These are phyloP conservation scores for Megacollybia marginata DNA, from an alignment of 768 basidiomycete genomes.

Conservation along the genomic window DNA sequence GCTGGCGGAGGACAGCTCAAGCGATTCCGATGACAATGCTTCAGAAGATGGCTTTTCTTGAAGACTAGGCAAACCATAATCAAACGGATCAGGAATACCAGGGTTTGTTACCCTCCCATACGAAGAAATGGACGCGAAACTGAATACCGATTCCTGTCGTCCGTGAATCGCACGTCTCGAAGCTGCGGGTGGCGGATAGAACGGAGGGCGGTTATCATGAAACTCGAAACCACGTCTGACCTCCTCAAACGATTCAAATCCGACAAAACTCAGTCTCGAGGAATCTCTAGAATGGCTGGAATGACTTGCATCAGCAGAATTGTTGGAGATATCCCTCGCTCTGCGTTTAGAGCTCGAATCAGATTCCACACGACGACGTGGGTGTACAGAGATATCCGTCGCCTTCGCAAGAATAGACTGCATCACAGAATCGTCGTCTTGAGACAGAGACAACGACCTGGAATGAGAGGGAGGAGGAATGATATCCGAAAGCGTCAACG, in stretches of 20 bases:
- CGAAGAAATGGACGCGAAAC: conserved; percentile 75
- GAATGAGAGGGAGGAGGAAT: conserved; percentile 57
- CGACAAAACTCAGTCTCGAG: conserved; percentile 61
- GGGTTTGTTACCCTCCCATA: conserved; percentile 61
- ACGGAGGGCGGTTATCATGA: conserved; percentile 48
- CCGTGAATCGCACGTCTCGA: conserved; percentile 31
- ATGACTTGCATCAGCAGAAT: conserved; percentile 17
- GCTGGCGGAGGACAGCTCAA: conserved; percentile 31
- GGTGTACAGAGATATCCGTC: conserved; percentile 22
- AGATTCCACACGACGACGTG: conserved; percentile 32
- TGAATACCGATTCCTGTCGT: conserved; percentile 55
- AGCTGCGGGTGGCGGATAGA: conserved; percentile 47
- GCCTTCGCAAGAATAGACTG: conserved; percentile 49
- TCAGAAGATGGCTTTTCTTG: conserved; percentile 51
- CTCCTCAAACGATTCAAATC: conserved; percentile 71
- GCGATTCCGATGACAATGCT: conserved; percentile 47
- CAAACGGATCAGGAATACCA: conserved; percentile 67
- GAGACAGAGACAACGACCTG: conserved; percentile 33
- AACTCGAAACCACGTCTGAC: conserved; percentile 78
- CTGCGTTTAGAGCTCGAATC: conserved; percentile 32
- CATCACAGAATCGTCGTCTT: conserved; percentile 46
- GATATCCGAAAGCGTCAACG: conserved; percentile 65
- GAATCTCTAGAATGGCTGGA: conserved; percentile 30
- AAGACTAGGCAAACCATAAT: conserved; percentile 51
- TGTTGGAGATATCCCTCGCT: conserved; percentile 15